These are phyloP conservation scores for Rostrohypoxylon terebratum DNA, from an alignment of 495 filamentous ascomycete genomes.

Conservation along the genomic window DNA sequence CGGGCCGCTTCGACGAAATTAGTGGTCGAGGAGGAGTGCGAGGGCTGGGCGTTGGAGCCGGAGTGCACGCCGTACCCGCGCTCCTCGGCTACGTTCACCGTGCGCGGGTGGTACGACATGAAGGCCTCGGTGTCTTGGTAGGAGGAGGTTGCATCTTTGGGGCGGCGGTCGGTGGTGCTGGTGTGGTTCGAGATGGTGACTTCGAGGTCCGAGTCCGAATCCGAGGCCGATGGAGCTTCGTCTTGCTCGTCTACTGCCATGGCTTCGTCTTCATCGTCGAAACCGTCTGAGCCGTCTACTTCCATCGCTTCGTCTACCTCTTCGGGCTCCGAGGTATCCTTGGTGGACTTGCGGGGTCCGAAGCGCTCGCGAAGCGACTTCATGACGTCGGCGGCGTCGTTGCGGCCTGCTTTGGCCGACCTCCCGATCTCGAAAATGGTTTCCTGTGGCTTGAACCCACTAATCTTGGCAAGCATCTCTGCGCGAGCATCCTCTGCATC, in stretches of 20 bases:
- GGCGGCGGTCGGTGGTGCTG: constrained; percentile 40
- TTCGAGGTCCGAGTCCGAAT: constrained; percentile 75
- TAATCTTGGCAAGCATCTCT: constrained; percentile 86
- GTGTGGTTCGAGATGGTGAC: constrained; percentile 77
- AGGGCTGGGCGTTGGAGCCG: constrained; percentile 61
- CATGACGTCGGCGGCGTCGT: constrained; percentile 83
- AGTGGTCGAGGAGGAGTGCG: constrained; percentile 52
- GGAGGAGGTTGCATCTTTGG: constrained; percentile 55
- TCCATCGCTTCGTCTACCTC: constrained; percentile 50
- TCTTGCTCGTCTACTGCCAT: constrained; percentile 39
- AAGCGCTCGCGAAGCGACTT: constrained; percentile 73
- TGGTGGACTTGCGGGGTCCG: constrained; percentile 54
- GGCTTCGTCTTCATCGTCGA: constrained; percentile 60
- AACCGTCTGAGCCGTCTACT: constrained; percentile 55
- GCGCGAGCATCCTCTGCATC: constrained; percentile 76
- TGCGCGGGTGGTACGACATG: constrained; percentile 91
- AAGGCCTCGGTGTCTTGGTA: constrained; percentile 90
- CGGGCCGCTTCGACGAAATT: constrained; percentile 88
- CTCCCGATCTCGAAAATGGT: constrained; percentile 94
- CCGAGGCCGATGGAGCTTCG: not conserved
- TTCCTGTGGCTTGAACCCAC: constrained; percentile 86
- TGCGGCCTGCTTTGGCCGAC: constrained; percentile 68
- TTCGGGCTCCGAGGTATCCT: constrained; percentile 48
- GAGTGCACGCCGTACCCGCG: constrained; percentile 92
- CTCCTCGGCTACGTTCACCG: constrained; percentile 83